Base-by-base conservation (phyloP, 306 rosid species). In the Cercis canadensis region DNA sequence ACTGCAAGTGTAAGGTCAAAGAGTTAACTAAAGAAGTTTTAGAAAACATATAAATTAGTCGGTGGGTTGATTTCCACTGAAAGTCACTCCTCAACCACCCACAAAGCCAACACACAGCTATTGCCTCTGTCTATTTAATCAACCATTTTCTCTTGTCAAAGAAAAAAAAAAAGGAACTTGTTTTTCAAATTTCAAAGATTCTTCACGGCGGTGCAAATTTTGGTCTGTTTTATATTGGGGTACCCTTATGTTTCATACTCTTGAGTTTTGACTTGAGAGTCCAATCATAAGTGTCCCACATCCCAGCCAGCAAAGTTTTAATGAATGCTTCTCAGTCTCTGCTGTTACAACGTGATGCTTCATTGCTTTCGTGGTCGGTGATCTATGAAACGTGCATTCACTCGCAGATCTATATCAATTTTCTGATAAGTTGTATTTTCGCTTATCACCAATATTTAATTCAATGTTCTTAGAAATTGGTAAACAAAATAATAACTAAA, bases 171-270 rank as follows among this genome's bases (percentile, higher is more conserved):
- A 6, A 37, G 10, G 7, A 5, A 37, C 36, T 40, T 17, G 5
- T 67, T 55, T 12, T 34, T 62, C 1, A 13, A 1, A 17, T 31
- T 60, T 37, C 39, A 55, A 53, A 44, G 65, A 70, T 59, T 41
- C 54, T 53, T 53, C 47, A 17, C 12, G 81, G 39, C 63, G 62
- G 64, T 76, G 81, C 56, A 60, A 24, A 65, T 5, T 73, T 40
- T 67, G 72, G 76, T 61, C 79, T 55, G 57, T 55, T 55, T 37
- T 32, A 71, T 65, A 53, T 59, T 54, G 33, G 16, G 5, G 14
- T 8, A 1, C 15, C 41, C 36, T 10, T 5, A 0, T 56, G 14
- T 56, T 56, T 31, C 61, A 8, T 29, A 29, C 40, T 56, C 3
- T 5, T 33, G 32, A 16, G 44, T 52, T 53, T 76, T 75, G 80